Evolutionary conservation across 2,329 filamentous ascomycete species (phyloP), one percentile per base, ranked within the genome.

Genomic region (Diaporthe nobilis): DNA sequence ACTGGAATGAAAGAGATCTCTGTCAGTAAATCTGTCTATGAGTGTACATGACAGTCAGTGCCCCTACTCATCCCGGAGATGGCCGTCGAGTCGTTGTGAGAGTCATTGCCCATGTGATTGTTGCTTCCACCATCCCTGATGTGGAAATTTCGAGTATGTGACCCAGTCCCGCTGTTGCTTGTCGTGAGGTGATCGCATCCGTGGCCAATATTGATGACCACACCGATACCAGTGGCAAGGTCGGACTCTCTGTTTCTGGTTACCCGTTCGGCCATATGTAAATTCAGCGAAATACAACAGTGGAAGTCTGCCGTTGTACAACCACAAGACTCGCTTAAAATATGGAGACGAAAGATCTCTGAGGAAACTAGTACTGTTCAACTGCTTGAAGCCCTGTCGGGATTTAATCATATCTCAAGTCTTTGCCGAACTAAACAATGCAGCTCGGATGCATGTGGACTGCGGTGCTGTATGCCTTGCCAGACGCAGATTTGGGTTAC

Each of bases 121-220:
- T 34, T 37, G 55, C 17, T 58, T 22, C 55, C 55, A 17, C 31
- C 55, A 22, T 22, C 31, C 55, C n/a, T 37, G 9, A 58, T 8
- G 31, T 37, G 31, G 20, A 58, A 22, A 22, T 37, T 58, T 3
- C 55, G 55, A 37, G 20, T 34, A 37, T 37, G 31, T 22, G 55
- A 58, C 0, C 55, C 55, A 34, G 55, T 1, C 17, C 9, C 55
- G 55, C 55, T 58, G 55, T 37, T 58, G 55, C 31, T 58, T 37
- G 55, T 58, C 0, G 55, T 58, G 17, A 58, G 55, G 31, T 58
- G 55, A 9, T 31, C 10, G 55, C 28, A 58, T 58, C 37, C 37
- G 4, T 58, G 20, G 51, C 51, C 51, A 37, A 58, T 58, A 17
- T 58, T 58, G 17, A 58, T 58, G 55, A 58, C 51, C 51, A 55